Evolutionary conservation across 257 asterid species (phyloP), one percentile per base, ranked within the genome.

Genomic region (Handroanthus guayacan): DNA sequence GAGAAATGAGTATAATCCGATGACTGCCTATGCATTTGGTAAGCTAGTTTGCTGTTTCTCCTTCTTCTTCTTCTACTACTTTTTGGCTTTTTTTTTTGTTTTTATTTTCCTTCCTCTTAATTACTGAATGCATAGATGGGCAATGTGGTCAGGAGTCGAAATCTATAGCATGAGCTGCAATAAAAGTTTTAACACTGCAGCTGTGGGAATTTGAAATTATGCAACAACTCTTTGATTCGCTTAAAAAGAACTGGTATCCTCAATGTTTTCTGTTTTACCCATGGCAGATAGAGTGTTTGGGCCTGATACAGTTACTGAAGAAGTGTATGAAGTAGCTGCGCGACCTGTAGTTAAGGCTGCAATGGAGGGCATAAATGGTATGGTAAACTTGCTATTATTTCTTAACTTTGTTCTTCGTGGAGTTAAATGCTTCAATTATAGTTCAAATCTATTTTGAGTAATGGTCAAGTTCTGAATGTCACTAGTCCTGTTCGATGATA

Each of bases 321-420:
- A 95, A 65, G 98, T 95, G 69, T 95, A 93, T 80, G 97, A 93
- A 76, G 92, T 95, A 62, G 94, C 99, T 79, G 98, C 96, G 79
- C 90, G 93, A 74, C 98, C 99, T 31, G 99, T 95, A 13, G 90
- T 95, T 72, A 89, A 88, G 89, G 89, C 98, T 82, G 98, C 99
- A 52, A 95, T 95, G 99, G 99, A 95, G 50, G 99, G 99, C 56
- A 75, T 95, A 55, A 95, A 93, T 75, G 99, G 99, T 95, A 90
- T 76, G 89, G 11, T 69, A 48, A 65, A 65, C 74, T 51, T 57
- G 60, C 58, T 64, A 69, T 45, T 62, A 69, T 25, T 58, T 50
- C 63, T 43, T 16, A 44, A 34, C 58, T 14, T 75, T 74, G 6
- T 61, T 18, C 44, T 61, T 31, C 61, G 25, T 57, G 54, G 36